phyloP scores from a whole-genome alignment of 225 moss, liverwort and hornwort genomes.

The Thuidium tamariscinum region DNA sequence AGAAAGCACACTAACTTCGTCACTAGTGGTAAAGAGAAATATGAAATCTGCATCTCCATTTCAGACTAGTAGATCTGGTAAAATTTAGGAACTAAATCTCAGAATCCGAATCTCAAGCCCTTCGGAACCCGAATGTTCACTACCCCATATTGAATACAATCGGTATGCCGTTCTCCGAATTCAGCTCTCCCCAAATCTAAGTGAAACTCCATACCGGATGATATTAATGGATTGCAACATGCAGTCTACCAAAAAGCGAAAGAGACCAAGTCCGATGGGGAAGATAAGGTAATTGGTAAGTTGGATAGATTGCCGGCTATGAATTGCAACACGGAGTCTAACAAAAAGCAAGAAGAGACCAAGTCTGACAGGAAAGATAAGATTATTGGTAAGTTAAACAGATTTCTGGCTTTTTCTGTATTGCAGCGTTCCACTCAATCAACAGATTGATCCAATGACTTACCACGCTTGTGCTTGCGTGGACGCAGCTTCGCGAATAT shows the following conservation, averaged over 20 bases:
- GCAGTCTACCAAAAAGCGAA: too few relatives aligned
- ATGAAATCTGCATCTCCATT: background rate
- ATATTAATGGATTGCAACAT: background rate
- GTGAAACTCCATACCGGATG: background rate
- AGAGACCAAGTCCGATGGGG: background rate
- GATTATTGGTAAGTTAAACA: background rate
- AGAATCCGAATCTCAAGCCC: background rate
- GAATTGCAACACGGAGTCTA: background rate
- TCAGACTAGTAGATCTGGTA: background rate
- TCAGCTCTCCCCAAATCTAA: background rate
- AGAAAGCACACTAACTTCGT: background rate
- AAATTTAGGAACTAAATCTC: background rate
- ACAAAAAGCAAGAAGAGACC: background rate
- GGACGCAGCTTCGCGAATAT: slow-evolving; percentile 42
- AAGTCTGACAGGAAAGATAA: background rate
- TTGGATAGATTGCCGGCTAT: background rate
- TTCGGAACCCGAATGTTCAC: background rate
- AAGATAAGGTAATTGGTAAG: background rate
- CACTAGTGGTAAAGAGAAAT: background rate
- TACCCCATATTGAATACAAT: background rate
- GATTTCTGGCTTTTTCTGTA: background rate
- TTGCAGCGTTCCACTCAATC: background rate
- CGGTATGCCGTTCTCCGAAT: background rate
- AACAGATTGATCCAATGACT: background rate
- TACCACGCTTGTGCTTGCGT: slow-evolving; percentile 53